Evolutionary conservation across 116 monocot genomes (phyloP).

Genomic region (Dioscorea cayenensis): DNA sequence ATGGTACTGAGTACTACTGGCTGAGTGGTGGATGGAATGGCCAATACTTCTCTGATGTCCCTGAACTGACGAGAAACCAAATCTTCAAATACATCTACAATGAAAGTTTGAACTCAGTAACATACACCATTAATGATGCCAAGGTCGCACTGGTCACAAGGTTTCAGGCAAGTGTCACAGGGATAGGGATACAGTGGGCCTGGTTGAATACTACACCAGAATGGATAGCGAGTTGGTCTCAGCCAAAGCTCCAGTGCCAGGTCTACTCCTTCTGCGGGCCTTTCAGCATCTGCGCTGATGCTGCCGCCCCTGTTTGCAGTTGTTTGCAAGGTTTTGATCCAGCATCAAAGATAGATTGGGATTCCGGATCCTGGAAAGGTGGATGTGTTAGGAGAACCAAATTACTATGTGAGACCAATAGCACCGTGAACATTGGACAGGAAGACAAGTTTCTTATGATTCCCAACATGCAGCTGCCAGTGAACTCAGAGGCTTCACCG

Average conservation of each 20-base stretch:
- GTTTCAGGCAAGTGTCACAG: not conserved
- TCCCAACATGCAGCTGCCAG: constrained; percentile 10
- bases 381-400: constrained; percentile 27
- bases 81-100: not conserved
- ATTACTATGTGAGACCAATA: constrained; percentile 12
- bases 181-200: constrained; percentile 9
- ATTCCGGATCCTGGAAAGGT: constrained; percentile 4
- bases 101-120: not conserved
- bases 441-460: constrained; percentile 18
- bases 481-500: not conserved
- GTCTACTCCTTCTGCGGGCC: constrained; percentile 34
- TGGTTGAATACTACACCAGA: not conserved
- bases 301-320: not conserved
- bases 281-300: constrained; percentile 20
- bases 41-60: constrained; percentile 1
- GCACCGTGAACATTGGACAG: not conserved
- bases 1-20: not conserved
- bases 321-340: constrained; percentile 25
- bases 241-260: constrained; percentile 18
- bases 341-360: constrained; percentile 13
- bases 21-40: constrained; percentile 2
- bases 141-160: not conserved
- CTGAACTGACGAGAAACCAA: constrained; percentile 3
- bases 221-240: constrained; percentile 19
- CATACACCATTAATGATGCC: not conserved